Conservation (phyloP, 2,329 filamentous ascomycete genomes). For the Pseudogymnoascus sp. region DNA sequence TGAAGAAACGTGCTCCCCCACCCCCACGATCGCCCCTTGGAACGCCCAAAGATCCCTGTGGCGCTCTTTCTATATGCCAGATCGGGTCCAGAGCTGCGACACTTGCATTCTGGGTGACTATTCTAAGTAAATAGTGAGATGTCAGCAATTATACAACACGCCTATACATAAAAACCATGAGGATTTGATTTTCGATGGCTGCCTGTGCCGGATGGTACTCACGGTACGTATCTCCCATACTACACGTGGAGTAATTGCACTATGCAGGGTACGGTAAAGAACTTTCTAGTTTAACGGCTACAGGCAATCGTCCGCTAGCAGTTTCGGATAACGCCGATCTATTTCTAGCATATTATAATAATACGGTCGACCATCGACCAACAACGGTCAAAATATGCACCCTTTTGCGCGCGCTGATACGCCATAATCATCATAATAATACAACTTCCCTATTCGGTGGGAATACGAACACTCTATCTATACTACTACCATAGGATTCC, state of each 20-base stretch:
- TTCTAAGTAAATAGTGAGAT: background rate
- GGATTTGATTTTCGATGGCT: background rate
- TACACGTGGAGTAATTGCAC: background rate
- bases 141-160: background rate
- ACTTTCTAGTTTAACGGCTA: constrained; percentile 3
- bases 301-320: background rate
- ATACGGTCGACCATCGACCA: background rate
- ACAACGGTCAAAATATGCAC: constrained; percentile 3
- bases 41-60: background rate
- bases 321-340: constrained; percentile 1
- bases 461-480: background rate
- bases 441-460: constrained; percentile 4
- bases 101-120: background rate
- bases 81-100: background rate
- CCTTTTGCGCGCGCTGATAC: constrained; percentile 1
- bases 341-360: constrained; percentile 4
- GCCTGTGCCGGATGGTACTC: background rate
- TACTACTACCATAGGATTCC: background rate
- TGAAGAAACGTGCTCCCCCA: background rate
- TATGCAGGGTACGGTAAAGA: background rate
- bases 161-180: background rate
- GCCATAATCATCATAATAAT: constrained; percentile 6
- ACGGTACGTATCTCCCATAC: background rate
- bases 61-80: background rate
- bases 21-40: background rate